Conservation (phyloP, 352 stramenopile species). For the Globisporangium camurandrum region DNA sequence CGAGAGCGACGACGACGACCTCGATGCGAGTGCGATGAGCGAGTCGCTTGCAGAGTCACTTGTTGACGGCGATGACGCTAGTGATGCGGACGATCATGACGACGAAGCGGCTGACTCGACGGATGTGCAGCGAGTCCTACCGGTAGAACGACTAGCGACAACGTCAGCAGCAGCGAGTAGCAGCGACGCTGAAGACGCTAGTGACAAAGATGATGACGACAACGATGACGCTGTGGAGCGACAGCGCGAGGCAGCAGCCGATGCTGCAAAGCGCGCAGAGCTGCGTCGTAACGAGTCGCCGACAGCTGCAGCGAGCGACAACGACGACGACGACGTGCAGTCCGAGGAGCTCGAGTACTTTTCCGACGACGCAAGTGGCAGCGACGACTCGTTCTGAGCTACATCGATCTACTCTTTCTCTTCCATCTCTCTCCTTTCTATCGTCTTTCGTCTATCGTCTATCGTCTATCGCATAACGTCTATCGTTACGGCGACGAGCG, state of each 20-base stretch:
- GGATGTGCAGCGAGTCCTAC: slow-evolving; percentile 1
- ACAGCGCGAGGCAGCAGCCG: slow-evolving; percentile 3
- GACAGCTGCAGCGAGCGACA: slow-evolving; percentile 48
- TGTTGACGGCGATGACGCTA: slow-evolving; percentile 18
- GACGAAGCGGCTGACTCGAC: neutral
- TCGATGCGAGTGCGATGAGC: slow-evolving; percentile 34
- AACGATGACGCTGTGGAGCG: neutral
- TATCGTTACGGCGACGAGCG: slow-evolving; percentile 28
- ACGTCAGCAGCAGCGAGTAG: neutral
- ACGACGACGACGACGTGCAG: slow-evolving; percentile 64
- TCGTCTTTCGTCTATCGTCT: too few relatives aligned
- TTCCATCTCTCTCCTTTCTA: neutral
- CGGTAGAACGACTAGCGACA: neutral
- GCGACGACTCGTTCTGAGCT: slow-evolving; percentile 76
- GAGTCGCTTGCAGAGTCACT: slow-evolving; percentile 24
- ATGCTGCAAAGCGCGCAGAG: slow-evolving; percentile 32
- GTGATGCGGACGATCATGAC: slow-evolving; percentile 15
- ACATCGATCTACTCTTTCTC: too few relatives aligned
- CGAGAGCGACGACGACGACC: slow-evolving; percentile 18
- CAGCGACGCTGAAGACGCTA: neutral
- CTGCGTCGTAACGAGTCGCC: slow-evolving; percentile 32
- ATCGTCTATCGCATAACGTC: too few relatives aligned
- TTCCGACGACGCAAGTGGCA: slow-evolving; percentile 68
- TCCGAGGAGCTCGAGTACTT: slow-evolving; percentile 82
- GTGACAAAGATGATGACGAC: slow-evolving; percentile 4